Percentiles rank a stretch among this genome's conserved stretches.
These are phyloP conservation scores for Fraxinus anomala DNA, from an alignment of 257 asterid genomes.

Conservation along the genomic window DNA sequence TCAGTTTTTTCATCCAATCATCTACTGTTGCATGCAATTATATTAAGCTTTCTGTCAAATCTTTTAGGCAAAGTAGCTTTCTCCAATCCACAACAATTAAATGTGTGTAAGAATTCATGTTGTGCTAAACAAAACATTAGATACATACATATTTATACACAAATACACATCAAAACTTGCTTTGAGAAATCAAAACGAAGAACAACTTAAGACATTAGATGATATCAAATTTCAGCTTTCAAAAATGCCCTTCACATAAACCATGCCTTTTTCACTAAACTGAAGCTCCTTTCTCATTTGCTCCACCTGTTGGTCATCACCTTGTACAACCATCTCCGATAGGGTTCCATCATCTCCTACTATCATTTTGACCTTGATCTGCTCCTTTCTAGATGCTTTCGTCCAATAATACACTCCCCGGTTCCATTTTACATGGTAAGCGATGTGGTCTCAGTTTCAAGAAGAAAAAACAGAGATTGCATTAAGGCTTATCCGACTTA, in stretches of 20 bases:
- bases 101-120: not conserved
- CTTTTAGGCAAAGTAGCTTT: no score
- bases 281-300: constrained; percentile 85
- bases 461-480: not conserved
- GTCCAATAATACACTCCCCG: constrained; percentile 91
- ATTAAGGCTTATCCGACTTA: constrained; percentile 37
- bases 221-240: constrained; percentile 52
- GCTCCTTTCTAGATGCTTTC: constrained; percentile 88
- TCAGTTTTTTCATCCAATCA: no score
- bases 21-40: no score
- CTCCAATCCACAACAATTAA: no score
- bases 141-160: not conserved
- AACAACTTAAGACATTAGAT: not conserved
- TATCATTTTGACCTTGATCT: constrained; percentile 77
- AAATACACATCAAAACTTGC: constrained; percentile 31
- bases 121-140: not conserved
- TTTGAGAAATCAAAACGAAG: constrained; percentile 2
- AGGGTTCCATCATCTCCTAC: constrained; percentile 64
- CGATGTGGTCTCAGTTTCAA: not conserved
- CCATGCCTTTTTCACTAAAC: constrained; percentile 85
- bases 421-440: constrained; percentile 26
- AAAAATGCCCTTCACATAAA: constrained; percentile 85
- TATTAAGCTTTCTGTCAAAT: no score
- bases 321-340: constrained; percentile 76
- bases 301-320: constrained; percentile 88